A percentile compares a stretch with the other conserved stretches of the same genome.
These are phyloP conservation scores for Alternaria ventricosa DNA, from an alignment of 2,329 filamentous ascomycete genomes.

Conservation along the genomic window DNA sequence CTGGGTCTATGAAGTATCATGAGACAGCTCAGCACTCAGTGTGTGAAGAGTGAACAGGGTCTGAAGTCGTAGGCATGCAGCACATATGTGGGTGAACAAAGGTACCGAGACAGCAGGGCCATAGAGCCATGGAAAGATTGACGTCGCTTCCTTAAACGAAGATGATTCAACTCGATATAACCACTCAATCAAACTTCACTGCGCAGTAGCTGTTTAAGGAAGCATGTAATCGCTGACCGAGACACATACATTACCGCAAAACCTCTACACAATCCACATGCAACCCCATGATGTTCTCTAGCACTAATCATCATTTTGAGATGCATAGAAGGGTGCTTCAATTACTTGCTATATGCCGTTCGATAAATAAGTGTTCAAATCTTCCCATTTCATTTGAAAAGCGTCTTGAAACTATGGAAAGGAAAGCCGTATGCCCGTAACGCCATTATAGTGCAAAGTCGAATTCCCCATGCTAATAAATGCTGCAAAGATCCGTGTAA, in stretches of 20 bases:
- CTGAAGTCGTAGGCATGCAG: not conserved
- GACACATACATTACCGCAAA: not conserved
- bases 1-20: accelerated
- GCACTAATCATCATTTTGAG: not conserved
- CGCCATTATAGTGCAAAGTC: not conserved
- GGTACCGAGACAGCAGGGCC: not conserved
- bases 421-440: not conserved
- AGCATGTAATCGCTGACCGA: not conserved
- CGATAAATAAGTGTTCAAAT: not conserved
- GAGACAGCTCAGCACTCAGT: not conserved
- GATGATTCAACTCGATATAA: not conserved
- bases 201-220: no score
- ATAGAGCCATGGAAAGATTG: not conserved
- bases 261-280: not conserved
- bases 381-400: not conserved
- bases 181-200: not conserved
- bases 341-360: not conserved
- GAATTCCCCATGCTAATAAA: not conserved
- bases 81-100: not conserved
- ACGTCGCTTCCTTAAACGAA: not conserved
- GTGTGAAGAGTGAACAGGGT: no score
- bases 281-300: not conserved
- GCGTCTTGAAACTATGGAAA: not conserved
- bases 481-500: not conserved
- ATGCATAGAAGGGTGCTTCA: not conserved